phyloP scores from a whole-genome alignment of 2,329 filamentous ascomycete species.

The Pyrenophora teres region DNA sequence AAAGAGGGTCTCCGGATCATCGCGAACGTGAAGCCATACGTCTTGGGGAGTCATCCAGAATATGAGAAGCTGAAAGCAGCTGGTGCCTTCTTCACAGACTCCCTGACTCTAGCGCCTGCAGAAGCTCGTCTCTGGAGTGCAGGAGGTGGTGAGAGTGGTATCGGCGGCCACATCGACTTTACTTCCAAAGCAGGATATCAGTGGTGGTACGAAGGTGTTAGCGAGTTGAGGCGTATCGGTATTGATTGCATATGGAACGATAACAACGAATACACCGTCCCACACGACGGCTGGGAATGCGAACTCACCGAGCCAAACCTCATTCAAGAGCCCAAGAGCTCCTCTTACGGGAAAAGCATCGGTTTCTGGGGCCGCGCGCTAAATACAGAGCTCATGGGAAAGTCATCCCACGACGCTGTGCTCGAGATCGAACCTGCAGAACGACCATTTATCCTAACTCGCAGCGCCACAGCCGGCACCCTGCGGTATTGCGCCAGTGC shows the following conservation, averaged over 20 bases:
- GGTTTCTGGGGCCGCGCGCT: constrained; percentile 72
- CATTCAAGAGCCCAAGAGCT: constrained; percentile 35
- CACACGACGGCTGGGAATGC: constrained; percentile 68
- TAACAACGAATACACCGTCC: constrained; percentile 75
- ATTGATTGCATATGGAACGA: constrained; percentile 81
- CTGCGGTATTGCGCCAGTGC: constrained; percentile 72
- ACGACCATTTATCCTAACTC: constrained; percentile 70
- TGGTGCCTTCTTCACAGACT: constrained; percentile 68
- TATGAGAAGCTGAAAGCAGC: constrained; percentile 64
- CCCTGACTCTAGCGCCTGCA: constrained; percentile 52
- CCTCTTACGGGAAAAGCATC: constrained; percentile 54
- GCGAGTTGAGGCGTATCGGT: constrained; percentile 63
- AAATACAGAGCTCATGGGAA: constrained; percentile 73
- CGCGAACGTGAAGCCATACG: constrained; percentile 75
- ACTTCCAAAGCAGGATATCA: constrained; percentile 68
- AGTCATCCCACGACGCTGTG: constrained; percentile 71
- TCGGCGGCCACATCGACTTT: constrained; percentile 75
- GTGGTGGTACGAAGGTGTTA: constrained; percentile 74
- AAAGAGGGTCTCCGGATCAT: constrained; percentile 68
- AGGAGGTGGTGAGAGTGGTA: constrained; percentile 70
- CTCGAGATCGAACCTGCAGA: constrained; percentile 61
- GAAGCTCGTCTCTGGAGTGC: constrained; percentile 72
- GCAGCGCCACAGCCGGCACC: constrained; percentile 72
- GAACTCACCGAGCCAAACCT: constrained; percentile 55
- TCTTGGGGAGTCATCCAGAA: constrained; percentile 68